Conservation (phyloP, 768 basidiomycete species). For the Cystobasidium ongulense region DNA sequence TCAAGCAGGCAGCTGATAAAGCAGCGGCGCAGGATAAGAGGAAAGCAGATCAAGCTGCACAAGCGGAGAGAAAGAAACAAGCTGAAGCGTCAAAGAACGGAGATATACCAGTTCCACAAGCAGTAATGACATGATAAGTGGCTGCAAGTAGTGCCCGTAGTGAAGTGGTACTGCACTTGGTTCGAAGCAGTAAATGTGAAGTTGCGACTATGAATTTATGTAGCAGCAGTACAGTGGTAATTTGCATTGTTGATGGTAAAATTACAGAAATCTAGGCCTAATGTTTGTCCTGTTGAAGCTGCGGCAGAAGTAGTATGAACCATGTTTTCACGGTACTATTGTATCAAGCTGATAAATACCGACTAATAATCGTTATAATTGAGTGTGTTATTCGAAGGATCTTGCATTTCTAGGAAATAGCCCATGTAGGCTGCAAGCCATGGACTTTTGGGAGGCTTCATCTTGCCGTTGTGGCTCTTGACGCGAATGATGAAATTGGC, state of each 20-base stretch:
- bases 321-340: no score
- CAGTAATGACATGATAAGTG: background rate
- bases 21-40: background rate
- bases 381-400: background rate
- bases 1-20: background rate
- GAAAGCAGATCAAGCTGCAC: slow-evolving; percentile 1
- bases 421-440: slow-evolving; percentile 34
- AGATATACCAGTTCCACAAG: slow-evolving; percentile 4
- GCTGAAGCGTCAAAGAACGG: background rate
- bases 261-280: background rate
- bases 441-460: slow-evolving; percentile 40
- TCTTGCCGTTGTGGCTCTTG: background rate
- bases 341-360: no score
- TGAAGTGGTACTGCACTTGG: no score
- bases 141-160: background rate
- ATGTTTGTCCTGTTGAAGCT: no score
- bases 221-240: background rate
- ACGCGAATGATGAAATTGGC: slow-evolving; percentile 68
- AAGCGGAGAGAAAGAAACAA: background rate
- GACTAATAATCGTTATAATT: background rate
- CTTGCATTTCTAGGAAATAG: slow-evolving; percentile 25
- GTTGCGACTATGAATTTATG: background rate
- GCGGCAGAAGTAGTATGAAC: no score
- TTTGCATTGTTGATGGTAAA: background rate
- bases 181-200: no score